These are phyloP conservation scores for Stachybotrys chlorohalonatus DNA, from an alignment of 2,329 filamentous ascomycete species.

Conservation along the genomic window DNA sequence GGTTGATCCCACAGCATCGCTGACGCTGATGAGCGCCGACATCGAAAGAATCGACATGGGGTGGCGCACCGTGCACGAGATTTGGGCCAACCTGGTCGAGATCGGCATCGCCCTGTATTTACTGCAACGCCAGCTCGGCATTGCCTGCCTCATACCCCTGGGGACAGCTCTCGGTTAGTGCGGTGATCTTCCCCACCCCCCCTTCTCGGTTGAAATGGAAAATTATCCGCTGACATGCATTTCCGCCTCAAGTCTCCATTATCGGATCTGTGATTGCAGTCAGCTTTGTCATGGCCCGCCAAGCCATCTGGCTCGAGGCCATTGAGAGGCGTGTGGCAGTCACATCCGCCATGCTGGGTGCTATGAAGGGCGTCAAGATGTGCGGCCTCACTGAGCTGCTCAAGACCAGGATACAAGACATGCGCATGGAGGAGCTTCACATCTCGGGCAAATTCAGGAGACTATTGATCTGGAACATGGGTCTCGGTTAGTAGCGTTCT, in stretches of 20 bases:
- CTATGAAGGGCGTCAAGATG: slow-evolving; percentile 24
- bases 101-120: slow-evolving; percentile 35
- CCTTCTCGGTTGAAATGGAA: neutral
- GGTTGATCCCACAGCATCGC: slow-evolving; percentile 23
- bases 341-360: slow-evolving; percentile 16
- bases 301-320: slow-evolving; percentile 15
- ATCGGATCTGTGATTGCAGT: slow-evolving; percentile 13
- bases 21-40: slow-evolving; percentile 37
- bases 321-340: slow-evolving; percentile 17
- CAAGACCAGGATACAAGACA: slow-evolving; percentile 5
- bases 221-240: neutral
- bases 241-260: slow-evolving; percentile 8
- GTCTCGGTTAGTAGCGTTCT: slow-evolving; percentile 5
- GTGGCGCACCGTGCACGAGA: slow-evolving; percentile 27
- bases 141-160: slow-evolving; percentile 34
- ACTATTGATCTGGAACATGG: slow-evolving; percentile 10
- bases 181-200: neutral
- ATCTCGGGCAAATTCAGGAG: slow-evolving; percentile 11
- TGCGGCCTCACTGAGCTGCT: slow-evolving; percentile 13
- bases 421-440: slow-evolving; percentile 10
- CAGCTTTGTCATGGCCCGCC: slow-evolving; percentile 14
- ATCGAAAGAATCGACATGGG: slow-evolving; percentile 28
- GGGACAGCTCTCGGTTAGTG: slow-evolving; percentile 16
- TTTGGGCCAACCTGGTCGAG: slow-evolving; percentile 31
- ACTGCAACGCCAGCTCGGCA: slow-evolving; percentile 32